Percentiles rank a stretch among this genome's conserved stretches.
Evolutionary conservation across 176 grass and related monocot species (phyloP).

Genomic region (Juncus effusus): DNA sequence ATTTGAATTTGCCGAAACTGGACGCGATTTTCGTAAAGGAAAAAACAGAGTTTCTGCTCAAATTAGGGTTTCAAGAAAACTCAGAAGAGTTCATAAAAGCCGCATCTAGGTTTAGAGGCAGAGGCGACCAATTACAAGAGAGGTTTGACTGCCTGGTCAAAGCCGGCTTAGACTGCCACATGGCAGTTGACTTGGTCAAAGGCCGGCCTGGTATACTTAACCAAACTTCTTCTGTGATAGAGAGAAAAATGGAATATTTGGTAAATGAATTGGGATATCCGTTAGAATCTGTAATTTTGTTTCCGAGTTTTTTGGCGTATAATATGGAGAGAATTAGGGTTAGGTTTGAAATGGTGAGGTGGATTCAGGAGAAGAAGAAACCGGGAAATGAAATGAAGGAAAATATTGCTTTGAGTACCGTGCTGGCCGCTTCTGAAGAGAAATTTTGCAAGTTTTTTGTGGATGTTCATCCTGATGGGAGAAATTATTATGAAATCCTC

Average conservation of each 20-base stretch:
- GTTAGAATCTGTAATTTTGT: conserved; percentile 33
- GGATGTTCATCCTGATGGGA: conserved; percentile 43
- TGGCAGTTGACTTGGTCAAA: conserved; percentile 42
- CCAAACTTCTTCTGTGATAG: conserved; percentile 33
- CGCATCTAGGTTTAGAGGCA: conserved; percentile 32
- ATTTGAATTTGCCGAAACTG: too few relatives aligned
- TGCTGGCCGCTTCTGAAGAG: conserved; percentile 43
- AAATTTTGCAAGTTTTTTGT: conserved; percentile 45
- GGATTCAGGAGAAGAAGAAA: conserved; percentile 37
- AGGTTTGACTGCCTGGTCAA: conserved; percentile 45
- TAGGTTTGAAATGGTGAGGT: conserved; percentile 45
- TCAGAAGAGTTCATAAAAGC: conserved; percentile 49
- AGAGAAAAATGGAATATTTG: conserved; percentile 51
- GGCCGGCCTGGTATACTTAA: conserved; percentile 35
- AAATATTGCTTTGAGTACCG: conserved; percentile 37
- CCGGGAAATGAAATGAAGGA: conserved; percentile 21
- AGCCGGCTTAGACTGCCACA: conserved; percentile 42
- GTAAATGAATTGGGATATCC: conserved; percentile 37
- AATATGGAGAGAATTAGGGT: conserved; percentile 51
- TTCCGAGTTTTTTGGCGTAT: conserved; percentile 39
- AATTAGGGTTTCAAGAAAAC: conserved; percentile 47
- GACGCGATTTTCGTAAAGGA: conserved; percentile 40
- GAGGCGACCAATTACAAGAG: conserved; percentile 46
- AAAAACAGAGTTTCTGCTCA: conserved; percentile 48
- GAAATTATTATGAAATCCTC: conserved; percentile 40